phyloP scores from a whole-genome alignment of 129 eudicot species.

The Helichrysum umbraculigerum region DNA sequence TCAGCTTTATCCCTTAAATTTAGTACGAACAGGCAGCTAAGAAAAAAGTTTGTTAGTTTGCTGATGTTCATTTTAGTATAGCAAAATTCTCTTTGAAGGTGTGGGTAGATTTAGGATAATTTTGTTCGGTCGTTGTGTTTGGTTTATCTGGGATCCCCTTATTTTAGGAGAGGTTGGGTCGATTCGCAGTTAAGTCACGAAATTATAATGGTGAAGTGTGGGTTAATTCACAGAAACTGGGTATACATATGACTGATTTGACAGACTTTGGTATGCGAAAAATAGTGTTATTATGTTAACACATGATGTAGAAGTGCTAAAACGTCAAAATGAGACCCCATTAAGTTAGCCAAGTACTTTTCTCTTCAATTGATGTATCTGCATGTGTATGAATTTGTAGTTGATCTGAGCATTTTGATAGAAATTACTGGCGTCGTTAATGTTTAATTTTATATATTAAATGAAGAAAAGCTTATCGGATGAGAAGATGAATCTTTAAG shows the following conservation, averaged over 20 bases:
- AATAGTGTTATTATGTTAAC: too few relatives aligned
- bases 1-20: too few relatives aligned
- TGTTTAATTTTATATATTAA: too few relatives aligned
- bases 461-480: too few relatives aligned
- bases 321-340: too few relatives aligned
- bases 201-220: neutral
- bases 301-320: too few relatives aligned
- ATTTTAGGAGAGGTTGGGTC: neutral
- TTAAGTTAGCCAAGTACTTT: neutral
- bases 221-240: neutral
- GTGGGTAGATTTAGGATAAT: neutral
- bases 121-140: neutral
- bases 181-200: neutral
- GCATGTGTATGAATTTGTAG: neutral
- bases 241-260: neutral
- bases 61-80: too few relatives aligned
- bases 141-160: neutral
- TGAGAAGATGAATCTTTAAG: neutral
- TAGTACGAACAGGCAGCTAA: neutral
- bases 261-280: neutral
- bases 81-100: neutral
- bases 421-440: neutral
- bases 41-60: too few relatives aligned
- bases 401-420: slow-evolving; percentile 18
- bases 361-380: neutral